phyloP scores from a whole-genome alignment of 352 stramenopile species.

The Globisporangium yorkense region DNA sequence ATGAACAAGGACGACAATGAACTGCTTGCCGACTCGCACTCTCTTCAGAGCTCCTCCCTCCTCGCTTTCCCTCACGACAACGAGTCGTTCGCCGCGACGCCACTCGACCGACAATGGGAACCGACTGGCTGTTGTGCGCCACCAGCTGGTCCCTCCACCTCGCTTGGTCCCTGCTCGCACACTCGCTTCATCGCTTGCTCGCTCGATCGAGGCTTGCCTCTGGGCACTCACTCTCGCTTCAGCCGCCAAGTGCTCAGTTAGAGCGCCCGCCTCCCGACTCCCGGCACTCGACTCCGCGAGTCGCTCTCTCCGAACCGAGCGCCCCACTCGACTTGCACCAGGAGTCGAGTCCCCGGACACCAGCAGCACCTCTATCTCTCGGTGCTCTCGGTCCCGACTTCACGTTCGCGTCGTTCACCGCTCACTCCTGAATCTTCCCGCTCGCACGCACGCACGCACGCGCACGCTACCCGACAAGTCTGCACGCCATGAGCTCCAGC shows the following conservation, averaged over 20 bases:
- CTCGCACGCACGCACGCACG: background rate
- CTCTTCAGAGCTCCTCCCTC: background rate
- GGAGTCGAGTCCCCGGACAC: background rate
- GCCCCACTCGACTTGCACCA: background rate
- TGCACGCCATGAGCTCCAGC: background rate
- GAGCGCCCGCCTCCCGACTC: background rate
- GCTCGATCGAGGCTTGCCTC: slow-evolving; percentile 1
- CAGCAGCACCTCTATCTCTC: background rate
- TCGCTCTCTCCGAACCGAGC: background rate
- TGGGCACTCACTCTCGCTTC: slow-evolving; percentile 1
- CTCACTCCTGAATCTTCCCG: background rate
- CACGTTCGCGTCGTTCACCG: too few relatives aligned
- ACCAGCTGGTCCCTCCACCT: background rate
- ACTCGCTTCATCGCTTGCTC: background rate
- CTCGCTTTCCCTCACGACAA: background rate
- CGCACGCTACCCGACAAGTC: background rate
- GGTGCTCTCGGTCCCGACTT: too few relatives aligned
- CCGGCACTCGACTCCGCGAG: background rate
- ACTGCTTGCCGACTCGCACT: background rate
- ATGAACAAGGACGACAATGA: too few relatives aligned
- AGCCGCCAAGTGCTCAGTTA: slow-evolving; percentile 1
- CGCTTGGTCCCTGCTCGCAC: background rate
- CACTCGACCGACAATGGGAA: background rate
- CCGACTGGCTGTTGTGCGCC: background rate
- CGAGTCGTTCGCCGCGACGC: background rate